These are phyloP conservation scores for Poa pratensis DNA, from an alignment of 176 grass and related monocot genomes.

Conservation along the genomic window DNA sequence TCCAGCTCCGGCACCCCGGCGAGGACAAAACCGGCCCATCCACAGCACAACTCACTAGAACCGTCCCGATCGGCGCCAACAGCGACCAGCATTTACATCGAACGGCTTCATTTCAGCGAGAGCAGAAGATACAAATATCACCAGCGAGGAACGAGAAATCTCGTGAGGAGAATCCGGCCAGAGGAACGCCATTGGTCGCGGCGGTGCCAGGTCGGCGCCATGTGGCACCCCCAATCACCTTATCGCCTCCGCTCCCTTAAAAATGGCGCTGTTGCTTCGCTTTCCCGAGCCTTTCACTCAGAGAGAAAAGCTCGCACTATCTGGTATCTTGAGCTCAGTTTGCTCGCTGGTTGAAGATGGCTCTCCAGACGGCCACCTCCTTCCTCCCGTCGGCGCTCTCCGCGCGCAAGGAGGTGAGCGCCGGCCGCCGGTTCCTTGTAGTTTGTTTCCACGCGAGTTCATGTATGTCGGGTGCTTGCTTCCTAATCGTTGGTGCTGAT, in stretches of 20 bases:
- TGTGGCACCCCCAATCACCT: conserved; percentile 64
- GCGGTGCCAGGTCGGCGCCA: conserved; percentile 44
- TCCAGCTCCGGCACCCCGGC: neutral
- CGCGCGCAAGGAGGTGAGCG: conserved; percentile 71
- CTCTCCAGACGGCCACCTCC: conserved; percentile 76
- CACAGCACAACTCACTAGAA: conserved; percentile 30
- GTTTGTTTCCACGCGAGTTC: neutral
- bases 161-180: conserved; percentile 61
- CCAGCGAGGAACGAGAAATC: neutral
- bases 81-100: conserved; percentile 21
- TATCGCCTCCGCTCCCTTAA: conserved; percentile 52
- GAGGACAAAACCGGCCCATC: conserved; percentile 37
- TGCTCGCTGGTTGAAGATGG: conserved; percentile 48
- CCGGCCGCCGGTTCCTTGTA: neutral
- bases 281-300: neutral
- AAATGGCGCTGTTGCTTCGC: conserved; percentile 24
- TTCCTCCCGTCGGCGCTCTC: conserved; percentile 84
- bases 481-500: neutral
- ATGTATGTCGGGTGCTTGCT: neutral
- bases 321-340: neutral
- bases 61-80: conserved; percentile 41
- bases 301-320: neutral
- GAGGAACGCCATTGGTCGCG: conserved; percentile 56
- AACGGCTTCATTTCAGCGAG: neutral
- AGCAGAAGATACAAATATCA: conserved; percentile 10